These are phyloP conservation scores for Aquilaria sinensis DNA, from an alignment of 345 rosid species.

Conservation along the genomic window DNA sequence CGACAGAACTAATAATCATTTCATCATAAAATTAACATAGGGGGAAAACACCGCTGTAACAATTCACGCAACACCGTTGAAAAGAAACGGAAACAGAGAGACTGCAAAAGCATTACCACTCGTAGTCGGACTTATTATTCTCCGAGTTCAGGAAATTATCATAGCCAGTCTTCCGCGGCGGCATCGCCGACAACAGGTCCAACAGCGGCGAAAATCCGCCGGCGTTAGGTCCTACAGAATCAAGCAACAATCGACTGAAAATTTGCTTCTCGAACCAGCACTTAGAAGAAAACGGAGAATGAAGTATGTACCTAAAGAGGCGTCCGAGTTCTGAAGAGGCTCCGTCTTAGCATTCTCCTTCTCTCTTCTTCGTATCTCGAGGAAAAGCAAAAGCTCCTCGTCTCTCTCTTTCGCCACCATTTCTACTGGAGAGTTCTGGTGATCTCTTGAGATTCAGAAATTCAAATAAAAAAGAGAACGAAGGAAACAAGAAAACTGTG, in stretches of 20 bases:
- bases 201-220: conserved; percentile 33
- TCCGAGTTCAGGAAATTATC: conserved; percentile 72
- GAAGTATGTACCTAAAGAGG: conserved; percentile 27
- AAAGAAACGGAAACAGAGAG: neutral
- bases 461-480: no score
- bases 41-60: no score
- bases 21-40: no score
- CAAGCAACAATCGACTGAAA: neutral
- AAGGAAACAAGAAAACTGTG: no score
- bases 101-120: conserved; percentile 45
- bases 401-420: conserved; percentile 55
- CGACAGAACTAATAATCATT: no score
- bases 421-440: no score
- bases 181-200: conserved; percentile 32
- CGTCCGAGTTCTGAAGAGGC: conserved; percentile 26
- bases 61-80: no score
- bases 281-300: neutral
- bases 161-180: conserved; percentile 49
- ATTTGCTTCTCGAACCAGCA: neutral
- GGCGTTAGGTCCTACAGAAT: conserved; percentile 27
- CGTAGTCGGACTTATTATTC: conserved; percentile 74
- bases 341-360: conserved; percentile 30
- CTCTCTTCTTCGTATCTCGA: conserved; percentile 78
- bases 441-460: no score
- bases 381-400: conserved; percentile 68